Evolutionary conservation across 2,329 filamentous ascomycete genomes (phyloP), one percentile per base, ranked within the genome.

Genomic region (Colletotrichum australisinense): DNA sequence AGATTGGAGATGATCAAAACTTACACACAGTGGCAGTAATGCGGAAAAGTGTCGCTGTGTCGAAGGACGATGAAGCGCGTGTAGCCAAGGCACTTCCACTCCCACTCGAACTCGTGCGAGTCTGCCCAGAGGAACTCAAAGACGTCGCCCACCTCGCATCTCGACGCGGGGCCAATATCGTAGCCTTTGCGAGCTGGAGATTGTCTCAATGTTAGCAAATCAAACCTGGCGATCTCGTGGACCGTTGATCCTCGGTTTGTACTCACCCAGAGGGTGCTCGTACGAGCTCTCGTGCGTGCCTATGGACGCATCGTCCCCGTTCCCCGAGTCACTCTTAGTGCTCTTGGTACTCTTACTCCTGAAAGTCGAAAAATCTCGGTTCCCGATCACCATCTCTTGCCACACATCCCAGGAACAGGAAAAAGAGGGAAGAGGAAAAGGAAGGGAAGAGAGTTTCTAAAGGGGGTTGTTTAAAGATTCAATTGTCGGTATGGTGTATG

Each of bases 311-410:
- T 73, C 70, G 49, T 73, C 70, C 60, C 70, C 70, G 67, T 73
- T 73, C 53, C 70, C 70, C 70, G 70, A 73, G 70, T 73, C 70
- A 70, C 70, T 73, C 70, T 73, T 73, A 22, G 70, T 65, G 62
- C 70, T 73, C 70, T 73, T 73, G 70, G 70, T 73, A 73, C 70
- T 73, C 70, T 73, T 73, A 57, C 70, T 73, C 70, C 70, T 70
- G 35, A 73, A 73, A 57, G 42, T 73, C 46, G 70, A 65, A 65
- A 73, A 73, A 38, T 73, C 70, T 56, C 60, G 67, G 59, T 73
- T 73, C 70, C 70, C 70, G 70, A 73, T 73, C 70, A 73, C 70
- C 70, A 73, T 73, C 70, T 73, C 70, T 73, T 73, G 70, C 70
- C 67, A 66, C 70, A 73, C 70, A 73, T 73, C 70, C 70, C 70